Base-by-base conservation (phyloP, 192 early-diverging fungal species). In the Linnemannia elongata region DNA sequence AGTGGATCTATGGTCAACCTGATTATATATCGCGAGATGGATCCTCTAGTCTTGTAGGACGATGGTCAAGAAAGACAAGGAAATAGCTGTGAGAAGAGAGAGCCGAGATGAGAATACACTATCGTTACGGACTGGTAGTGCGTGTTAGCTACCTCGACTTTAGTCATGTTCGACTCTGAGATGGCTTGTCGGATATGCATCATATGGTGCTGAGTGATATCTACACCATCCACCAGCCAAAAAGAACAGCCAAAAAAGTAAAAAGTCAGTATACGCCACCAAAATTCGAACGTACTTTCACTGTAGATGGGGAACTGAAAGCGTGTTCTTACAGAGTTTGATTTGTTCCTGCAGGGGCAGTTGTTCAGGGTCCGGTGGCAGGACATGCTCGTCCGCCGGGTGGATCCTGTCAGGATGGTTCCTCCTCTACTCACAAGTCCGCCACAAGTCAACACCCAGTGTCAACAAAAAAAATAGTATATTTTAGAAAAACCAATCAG, bases 201-300 rank as follows among this genome's bases (percentile, higher is more conserved):
- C 47, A 86, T 75, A 27, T 86, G 83, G 38, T 77, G n/a, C 54
- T 47, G 52, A 3, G 39, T 76, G 47, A 86, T 57, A 74, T 86
- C 83, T 86, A 79, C 1, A 27, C 22, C 9, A 47, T 72, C 22
- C 4, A 42, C 0, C 20, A n/a, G 6, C 22, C 7, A 35, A 22
- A 20, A 35, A 24, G 6, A 52, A n/a, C 20, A n/a, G 6, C 22
- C 7, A 35, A 22, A 20, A 35, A 24, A 6, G n/a, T n/a, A 52
- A 54, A 75, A 35, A 22, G 63, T 57, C 5, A 66, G 20, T 57
- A 3, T 6, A 72, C 27, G 63, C 39, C 72, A 47, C 52, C 47
- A 68, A 72, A 44, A 38, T 6, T 8, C 41, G 33, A n/a, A 77
- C 13, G 5, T 2, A 6, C 6, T 15, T n/a, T 76, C 20, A 7